These are phyloP conservation scores for Camellia sinensis DNA, from an alignment of 148 eudicot genomes.

Conservation along the genomic window DNA sequence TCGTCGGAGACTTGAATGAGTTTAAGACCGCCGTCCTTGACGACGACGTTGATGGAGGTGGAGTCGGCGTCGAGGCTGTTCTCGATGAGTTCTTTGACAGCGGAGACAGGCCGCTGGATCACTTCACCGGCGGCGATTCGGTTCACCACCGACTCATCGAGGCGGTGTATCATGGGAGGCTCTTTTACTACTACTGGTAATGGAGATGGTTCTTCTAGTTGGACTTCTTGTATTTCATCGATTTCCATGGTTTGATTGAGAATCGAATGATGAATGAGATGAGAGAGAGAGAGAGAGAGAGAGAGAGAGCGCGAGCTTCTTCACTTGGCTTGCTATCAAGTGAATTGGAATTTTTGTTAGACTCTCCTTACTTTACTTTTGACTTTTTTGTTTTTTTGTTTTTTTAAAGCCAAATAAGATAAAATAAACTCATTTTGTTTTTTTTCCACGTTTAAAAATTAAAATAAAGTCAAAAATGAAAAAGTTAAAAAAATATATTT, in stretches of 20 bases:
- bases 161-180: conserved; percentile 67
- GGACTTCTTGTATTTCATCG: conserved; percentile 11
- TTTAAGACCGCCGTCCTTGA: conserved; percentile 91
- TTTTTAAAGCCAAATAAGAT: too few species aligned
- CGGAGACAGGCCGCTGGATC: conserved; percentile 88
- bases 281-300: too few species aligned
- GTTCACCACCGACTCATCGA: conserved; percentile 81
- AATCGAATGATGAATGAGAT: too few species aligned
- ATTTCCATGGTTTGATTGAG: background rate
- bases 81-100: conserved; percentile 89
- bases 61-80: conserved; percentile 86
- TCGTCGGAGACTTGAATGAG: conserved; percentile 95
- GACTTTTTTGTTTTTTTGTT: too few species aligned
- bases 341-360: too few species aligned
- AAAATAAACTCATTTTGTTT: too few species aligned
- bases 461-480: too few species aligned
- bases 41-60: conserved; percentile 51
- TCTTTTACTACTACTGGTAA: conserved; percentile 21
- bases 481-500: too few species aligned
- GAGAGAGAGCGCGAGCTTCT: too few species aligned
- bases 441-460: too few species aligned
- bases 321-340: too few species aligned
- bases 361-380: too few species aligned
- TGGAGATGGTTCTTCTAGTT: conserved; percentile 14
- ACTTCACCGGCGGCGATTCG: conserved; percentile 97